A percentile compares a stretch with the other conserved stretches of the same genome.
Evolutionary conservation across 371 early-diverging fungal species (phyloP).

Genomic region (Saksenaea oblongispora): DNA sequence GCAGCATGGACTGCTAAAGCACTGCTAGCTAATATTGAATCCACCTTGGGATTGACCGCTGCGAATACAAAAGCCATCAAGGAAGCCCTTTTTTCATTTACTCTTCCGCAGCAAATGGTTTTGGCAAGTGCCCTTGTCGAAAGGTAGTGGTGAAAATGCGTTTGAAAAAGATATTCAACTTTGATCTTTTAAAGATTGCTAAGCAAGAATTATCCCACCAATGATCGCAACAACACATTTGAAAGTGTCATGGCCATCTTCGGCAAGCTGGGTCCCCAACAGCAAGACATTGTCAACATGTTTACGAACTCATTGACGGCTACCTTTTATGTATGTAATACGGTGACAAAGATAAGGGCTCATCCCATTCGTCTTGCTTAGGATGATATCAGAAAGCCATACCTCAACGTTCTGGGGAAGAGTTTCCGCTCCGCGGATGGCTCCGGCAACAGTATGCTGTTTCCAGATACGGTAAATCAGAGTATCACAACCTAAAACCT

Average conservation of each 20-base stretch:
- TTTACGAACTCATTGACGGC: constrained; percentile 33
- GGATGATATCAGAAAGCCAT: constrained; percentile 48
- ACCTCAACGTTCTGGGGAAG: constrained; percentile 37
- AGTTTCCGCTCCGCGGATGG: constrained; percentile 56
- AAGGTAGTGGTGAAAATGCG: constrained; percentile 21
- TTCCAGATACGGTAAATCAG: constrained; percentile 41
- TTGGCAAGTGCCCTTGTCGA: constrained; percentile 31
- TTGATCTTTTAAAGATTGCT: constrained; percentile 23
- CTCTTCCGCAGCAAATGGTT: constrained; percentile 28
- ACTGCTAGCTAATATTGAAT: constrained; percentile 30
- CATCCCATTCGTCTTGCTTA: constrained; percentile 10
- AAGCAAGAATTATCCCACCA: constrained; percentile 33
- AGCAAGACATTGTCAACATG: constrained; percentile 28
- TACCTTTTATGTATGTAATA: constrained; percentile 32
- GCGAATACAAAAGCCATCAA: constrained; percentile 32
- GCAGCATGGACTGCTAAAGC: constrained; percentile 35
- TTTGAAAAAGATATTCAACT: background rate
- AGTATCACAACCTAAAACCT: background rate
- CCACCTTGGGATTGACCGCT: constrained; percentile 24
- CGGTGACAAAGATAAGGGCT: background rate
- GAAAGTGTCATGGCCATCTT: constrained; percentile 47
- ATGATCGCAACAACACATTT: constrained; percentile 48
- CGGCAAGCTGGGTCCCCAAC: constrained; percentile 30
- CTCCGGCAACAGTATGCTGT: constrained; percentile 39
- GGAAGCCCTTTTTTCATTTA: constrained; percentile 22